phyloP scores from a whole-genome alignment of 192 early-diverging fungal genomes.

The Ambispora gerdemannii region DNA sequence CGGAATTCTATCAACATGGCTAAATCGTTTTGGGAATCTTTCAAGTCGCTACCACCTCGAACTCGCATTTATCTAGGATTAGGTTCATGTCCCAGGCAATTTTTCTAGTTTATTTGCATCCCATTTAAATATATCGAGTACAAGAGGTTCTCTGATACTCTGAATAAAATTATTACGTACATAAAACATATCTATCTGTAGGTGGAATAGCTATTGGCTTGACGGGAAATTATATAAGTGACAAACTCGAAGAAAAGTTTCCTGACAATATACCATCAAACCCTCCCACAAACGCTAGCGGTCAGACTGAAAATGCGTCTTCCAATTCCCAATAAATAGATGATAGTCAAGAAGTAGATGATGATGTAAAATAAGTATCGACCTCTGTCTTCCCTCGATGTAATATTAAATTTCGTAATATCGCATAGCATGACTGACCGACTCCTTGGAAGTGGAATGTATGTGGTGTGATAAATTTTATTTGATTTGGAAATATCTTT shows the following conservation, averaged over 20 bases:
- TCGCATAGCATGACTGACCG: no score
- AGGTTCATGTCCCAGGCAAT: not conserved
- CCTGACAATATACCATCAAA: not conserved
- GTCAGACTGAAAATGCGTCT: no score
- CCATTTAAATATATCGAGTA: not conserved
- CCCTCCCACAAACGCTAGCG: no score
- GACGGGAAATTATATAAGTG: not conserved
- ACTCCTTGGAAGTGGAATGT: not conserved
- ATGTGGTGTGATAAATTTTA: not conserved
- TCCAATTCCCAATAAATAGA: no score
- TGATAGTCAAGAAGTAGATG: no score
- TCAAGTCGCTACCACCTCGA: conserved; percentile 10
- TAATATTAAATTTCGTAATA: no score
- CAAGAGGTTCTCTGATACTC: not conserved
- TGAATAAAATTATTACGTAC: not conserved
- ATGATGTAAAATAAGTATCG: no score
- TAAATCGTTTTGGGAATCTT: conserved; percentile 31
- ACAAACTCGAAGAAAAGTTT: conserved; percentile 5
- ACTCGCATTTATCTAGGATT: conserved; percentile 25
- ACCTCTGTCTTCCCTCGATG: no score
- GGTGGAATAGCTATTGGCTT: conserved; percentile 9
- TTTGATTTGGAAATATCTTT: not conserved
- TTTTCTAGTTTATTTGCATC: not conserved
- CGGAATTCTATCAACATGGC: no score
- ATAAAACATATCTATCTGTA: not conserved